These are phyloP conservation scores for Cnidoscolus chayamansa DNA, from an alignment of 441 rosid species.

Conservation along the genomic window DNA sequence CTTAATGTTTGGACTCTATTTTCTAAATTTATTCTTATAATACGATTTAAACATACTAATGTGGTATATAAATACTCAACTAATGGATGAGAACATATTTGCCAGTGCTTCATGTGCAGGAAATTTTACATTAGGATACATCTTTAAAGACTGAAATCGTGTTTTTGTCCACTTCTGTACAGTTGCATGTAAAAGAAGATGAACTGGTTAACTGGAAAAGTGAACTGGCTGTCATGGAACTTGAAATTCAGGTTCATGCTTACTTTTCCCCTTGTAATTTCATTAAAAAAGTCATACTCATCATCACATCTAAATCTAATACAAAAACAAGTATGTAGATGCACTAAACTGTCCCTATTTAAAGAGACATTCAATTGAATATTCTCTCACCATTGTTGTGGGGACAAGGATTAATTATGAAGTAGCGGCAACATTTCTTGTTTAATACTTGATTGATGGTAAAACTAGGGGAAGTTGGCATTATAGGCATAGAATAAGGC, in stretches of 20 bases:
- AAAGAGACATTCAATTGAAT: background rate
- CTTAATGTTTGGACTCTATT: background rate
- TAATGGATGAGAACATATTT: background rate
- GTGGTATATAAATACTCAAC: background rate
- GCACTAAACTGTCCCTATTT: background rate
- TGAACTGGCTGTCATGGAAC: constrained; percentile 77
- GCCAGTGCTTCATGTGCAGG: background rate
- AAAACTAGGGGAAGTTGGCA: background rate
- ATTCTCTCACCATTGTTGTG: background rate
- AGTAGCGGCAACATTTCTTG: background rate
- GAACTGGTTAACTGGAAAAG: constrained; percentile 62
- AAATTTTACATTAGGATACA: background rate
- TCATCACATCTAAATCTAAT: background rate
- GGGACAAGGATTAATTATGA: background rate
- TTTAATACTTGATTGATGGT: background rate
- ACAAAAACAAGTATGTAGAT: background rate
- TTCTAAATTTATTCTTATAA: background rate
- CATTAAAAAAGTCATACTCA: background rate
- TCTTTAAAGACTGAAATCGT: constrained; percentile 2
- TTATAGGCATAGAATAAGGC: background rate
- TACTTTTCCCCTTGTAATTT: constrained; percentile 11
- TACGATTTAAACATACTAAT: background rate
- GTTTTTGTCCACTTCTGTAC: constrained; percentile 21
- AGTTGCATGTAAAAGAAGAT: constrained; percentile 60
- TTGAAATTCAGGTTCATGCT: constrained; percentile 64